These are phyloP conservation scores for Cucumis cinereus DNA, from an alignment of 306 rosid genomes.

Conservation along the genomic window DNA sequence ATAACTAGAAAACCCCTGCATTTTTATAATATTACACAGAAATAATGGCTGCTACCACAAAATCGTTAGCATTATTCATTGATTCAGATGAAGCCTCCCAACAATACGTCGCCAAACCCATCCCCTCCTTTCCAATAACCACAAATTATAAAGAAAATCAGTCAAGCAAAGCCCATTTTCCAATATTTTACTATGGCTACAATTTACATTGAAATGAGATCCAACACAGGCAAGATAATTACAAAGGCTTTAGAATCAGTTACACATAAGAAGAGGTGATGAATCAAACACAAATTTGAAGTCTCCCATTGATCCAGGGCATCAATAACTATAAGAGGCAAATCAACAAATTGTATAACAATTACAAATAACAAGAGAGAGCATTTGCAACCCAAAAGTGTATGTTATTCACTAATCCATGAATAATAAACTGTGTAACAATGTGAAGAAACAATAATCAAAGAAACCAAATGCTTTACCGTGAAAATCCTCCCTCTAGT, in stretches of 20 bases:
- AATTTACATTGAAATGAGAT: not conserved
- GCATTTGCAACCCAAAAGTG: not conserved
- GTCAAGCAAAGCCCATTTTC: not conserved
- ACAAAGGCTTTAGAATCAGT: constrained; percentile 32
- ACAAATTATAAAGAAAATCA: not conserved
- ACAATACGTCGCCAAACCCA: not conserved
- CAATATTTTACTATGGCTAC: not conserved
- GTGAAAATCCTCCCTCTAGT: not conserved
- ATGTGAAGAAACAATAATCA: not conserved
- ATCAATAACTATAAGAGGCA: not conserved
- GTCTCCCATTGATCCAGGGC: not conserved
- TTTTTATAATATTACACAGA: not conserved
- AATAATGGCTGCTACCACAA: not conserved
- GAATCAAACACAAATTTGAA: not conserved
- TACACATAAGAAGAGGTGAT: constrained; percentile 14
- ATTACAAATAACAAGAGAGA: not conserved
- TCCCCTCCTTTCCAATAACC: not conserved
- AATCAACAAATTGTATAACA: not conserved
- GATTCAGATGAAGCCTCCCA: not conserved
- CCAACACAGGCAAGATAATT: not conserved
- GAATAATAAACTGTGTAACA: not conserved
- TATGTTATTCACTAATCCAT: not conserved
- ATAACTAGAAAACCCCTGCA: too few relatives aligned
- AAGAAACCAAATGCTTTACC: not conserved
- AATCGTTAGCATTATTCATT: not conserved